Conservation (phyloP, 2,329 filamentous ascomycete genomes). For the Didymella exigua region DNA sequence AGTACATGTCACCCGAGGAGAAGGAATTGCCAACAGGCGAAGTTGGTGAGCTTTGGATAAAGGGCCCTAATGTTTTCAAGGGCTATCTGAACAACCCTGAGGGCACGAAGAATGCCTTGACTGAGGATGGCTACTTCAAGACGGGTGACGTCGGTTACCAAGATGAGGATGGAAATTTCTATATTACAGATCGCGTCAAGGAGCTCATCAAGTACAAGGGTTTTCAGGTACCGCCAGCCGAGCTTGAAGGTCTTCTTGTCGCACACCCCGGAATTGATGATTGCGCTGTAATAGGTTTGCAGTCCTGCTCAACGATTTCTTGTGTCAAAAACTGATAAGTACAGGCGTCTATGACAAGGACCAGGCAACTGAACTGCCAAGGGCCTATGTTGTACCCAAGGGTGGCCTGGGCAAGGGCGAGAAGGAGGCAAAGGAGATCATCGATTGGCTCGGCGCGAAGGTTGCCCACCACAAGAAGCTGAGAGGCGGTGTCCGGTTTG, state of each 20-base stretch:
- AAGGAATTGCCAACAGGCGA: slow-evolving; percentile 67
- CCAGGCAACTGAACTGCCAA: slow-evolving; percentile 52
- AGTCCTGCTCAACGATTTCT: not conserved
- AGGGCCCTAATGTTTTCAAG: slow-evolving; percentile 79
- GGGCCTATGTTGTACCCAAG: slow-evolving; percentile 47
- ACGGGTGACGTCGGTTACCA: slow-evolving; percentile 86
- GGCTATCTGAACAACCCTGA: slow-evolving; percentile 78
- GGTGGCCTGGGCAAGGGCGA: slow-evolving; percentile 39
- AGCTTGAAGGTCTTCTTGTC: slow-evolving; percentile 54
- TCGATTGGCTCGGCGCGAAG: slow-evolving; percentile 50
- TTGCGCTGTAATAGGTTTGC: slow-evolving; percentile 52
- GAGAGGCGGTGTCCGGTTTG: slow-evolving; percentile 53
- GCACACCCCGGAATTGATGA: slow-evolving; percentile 52
- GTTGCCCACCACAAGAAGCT: slow-evolving; percentile 56
- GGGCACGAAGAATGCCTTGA: slow-evolving; percentile 73
- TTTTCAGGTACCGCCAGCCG: slow-evolving; percentile 57
- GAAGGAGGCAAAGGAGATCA: slow-evolving; percentile 47
- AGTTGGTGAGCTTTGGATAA: slow-evolving; percentile 67
- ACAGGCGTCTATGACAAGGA: slow-evolving; percentile 52
- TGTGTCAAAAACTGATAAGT: not conserved
- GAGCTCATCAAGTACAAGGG: slow-evolving; percentile 53
- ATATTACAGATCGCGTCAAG: slow-evolving; percentile 77
- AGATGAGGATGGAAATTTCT: slow-evolving; percentile 80
- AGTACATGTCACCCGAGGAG: slow-evolving; percentile 70
- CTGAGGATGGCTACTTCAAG: slow-evolving; percentile 82